Evolutionary conservation across 108 stramenopile species (phyloP).

Genomic region (Cyclotella baltica): DNA sequence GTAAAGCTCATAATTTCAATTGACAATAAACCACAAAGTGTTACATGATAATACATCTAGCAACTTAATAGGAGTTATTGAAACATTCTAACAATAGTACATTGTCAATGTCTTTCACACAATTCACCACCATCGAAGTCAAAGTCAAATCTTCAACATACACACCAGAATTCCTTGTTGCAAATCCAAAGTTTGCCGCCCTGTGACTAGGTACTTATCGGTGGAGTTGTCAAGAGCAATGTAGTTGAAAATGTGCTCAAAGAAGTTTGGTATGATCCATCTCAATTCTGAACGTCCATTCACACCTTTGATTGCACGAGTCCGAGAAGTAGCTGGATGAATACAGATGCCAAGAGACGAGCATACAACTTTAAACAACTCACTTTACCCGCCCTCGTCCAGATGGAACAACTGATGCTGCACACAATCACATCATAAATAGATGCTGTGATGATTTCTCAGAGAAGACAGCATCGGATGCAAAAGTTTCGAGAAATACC

Average conservation of each 20-base stretch:
- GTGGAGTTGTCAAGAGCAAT: constrained; percentile 69
- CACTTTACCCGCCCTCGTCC: constrained; percentile 90
- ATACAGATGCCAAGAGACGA: constrained; percentile 2
- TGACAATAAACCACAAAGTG: no score
- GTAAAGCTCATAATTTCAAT: no score
- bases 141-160: constrained; percentile 93
- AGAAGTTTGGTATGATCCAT: constrained; percentile 97
- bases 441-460: constrained; percentile 76
- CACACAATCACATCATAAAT: constrained; percentile 94
- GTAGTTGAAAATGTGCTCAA: constrained; percentile 89
- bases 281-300: constrained; percentile 67
- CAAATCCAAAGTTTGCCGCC: constrained; percentile 98
- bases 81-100: no score
- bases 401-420: constrained; percentile 93
- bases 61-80: no score
- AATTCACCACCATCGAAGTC: constrained; percentile 79
- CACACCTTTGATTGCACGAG: constrained; percentile 95
- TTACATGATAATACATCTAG: no score
- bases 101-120: constrained; percentile 76
- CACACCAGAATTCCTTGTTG: constrained; percentile 97
- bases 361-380: neutral
- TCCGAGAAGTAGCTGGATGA: constrained; percentile 35
- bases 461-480: constrained; percentile 95
- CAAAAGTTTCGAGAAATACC: constrained; percentile 81
- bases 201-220: constrained; percentile 91